Evolutionary conservation across 495 filamentous ascomycete species (phyloP).

Genomic region (Neurospora sp.): DNA sequence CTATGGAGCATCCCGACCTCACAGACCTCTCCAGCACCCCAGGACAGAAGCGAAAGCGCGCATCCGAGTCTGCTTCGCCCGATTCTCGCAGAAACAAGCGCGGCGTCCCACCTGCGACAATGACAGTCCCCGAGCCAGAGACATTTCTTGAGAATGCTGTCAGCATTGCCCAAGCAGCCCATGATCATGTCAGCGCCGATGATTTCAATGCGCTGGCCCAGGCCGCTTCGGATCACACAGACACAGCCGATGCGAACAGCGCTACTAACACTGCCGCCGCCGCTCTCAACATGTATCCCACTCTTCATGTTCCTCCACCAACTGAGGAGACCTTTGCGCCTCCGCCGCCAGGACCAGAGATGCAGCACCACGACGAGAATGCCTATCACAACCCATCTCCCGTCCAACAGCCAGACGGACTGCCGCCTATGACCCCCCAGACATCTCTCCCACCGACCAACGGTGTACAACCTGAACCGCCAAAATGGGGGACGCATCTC

Average conservation of each 20-base stretch:
- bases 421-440: constrained; percentile 36
- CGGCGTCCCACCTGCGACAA: constrained; percentile 26
- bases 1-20: constrained; percentile 29
- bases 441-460: constrained; percentile 20
- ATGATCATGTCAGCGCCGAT: constrained; percentile 27
- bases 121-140: constrained; percentile 25
- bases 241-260: constrained; percentile 34
- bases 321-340: constrained; percentile 59
- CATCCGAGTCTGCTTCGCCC: constrained; percentile 29
- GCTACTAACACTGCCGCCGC: constrained; percentile 60
- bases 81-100: constrained; percentile 37
- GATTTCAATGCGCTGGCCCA: constrained; percentile 43
- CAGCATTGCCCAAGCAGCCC: constrained; percentile 37
- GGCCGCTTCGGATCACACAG: constrained; percentile 33
- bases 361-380: constrained; percentile 24
- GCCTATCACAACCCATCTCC: constrained; percentile 16
- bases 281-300: constrained; percentile 55
- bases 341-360: constrained; percentile 2
- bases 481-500: constrained; percentile 7
- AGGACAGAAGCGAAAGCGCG: constrained; percentile 38
- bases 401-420: constrained; percentile 39
- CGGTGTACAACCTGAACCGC: constrained; percentile 17
- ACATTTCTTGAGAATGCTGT: constrained; percentile 36
- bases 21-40: constrained; percentile 20
- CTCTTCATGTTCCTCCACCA: constrained; percentile 58